A percentile compares a stretch with the other conserved stretches of the same genome.
These are phyloP conservation scores for Saccharomyces mikatae DNA, from an alignment of 805 yeast genomes.

Conservation along the genomic window DNA sequence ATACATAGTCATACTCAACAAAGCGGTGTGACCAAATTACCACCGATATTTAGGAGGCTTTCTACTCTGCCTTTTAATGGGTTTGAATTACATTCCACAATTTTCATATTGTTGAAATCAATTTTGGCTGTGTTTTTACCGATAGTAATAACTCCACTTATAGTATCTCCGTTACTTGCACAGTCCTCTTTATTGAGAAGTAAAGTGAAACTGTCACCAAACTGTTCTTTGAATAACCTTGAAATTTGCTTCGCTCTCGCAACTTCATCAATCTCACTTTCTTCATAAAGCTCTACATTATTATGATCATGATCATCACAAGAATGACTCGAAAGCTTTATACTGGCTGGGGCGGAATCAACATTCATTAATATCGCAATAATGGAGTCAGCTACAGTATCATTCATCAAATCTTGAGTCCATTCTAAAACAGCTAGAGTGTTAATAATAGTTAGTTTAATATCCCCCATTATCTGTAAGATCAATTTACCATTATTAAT, in stretches of 20 bases:
- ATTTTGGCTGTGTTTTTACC: slow-evolving; percentile 71
- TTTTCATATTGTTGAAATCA: slow-evolving; percentile 55
- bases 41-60: slow-evolving; percentile 69
- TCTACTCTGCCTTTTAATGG: slow-evolving; percentile 77
- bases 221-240: slow-evolving; percentile 68
- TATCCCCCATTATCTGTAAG: slow-evolving; percentile 56
- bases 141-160: slow-evolving; percentile 53
- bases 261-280: slow-evolving; percentile 11
- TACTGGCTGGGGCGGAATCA: slow-evolving; percentile 92
- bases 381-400: slow-evolving; percentile 89
- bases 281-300: slow-evolving; percentile 7
- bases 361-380: slow-evolving; percentile 85
- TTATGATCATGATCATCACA: slow-evolving; percentile 34
- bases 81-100: slow-evolving; percentile 58
- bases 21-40: slow-evolving; percentile 77
- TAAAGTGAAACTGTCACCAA: slow-evolving; percentile 62
- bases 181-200: slow-evolving; percentile 13
- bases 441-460: slow-evolving; percentile 42
- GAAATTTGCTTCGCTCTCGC: slow-evolving; percentile 48
- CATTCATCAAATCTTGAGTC: slow-evolving; percentile 83
- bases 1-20: slow-evolving; percentile 31
- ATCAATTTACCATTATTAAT: slow-evolving; percentile 35
- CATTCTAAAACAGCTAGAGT: slow-evolving; percentile 68
- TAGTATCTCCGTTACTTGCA: slow-evolving; percentile 26
- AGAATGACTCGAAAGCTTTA: slow-evolving; percentile 64